Evolutionary conservation across 2,329 filamentous ascomycete genomes (phyloP).

Genomic region (Diplodia mutila): DNA sequence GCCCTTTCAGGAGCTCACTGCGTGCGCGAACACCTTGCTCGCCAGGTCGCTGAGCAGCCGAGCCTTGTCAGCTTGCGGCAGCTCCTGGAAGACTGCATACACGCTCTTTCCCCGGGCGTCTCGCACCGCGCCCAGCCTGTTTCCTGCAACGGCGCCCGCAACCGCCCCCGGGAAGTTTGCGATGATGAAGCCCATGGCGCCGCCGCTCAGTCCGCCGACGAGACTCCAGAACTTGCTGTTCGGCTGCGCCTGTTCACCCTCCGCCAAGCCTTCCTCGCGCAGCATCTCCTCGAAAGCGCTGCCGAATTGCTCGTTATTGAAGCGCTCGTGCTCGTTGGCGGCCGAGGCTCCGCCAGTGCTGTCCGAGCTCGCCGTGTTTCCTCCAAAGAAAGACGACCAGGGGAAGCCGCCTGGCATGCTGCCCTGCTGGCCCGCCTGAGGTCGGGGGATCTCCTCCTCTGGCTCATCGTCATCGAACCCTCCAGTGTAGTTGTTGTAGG

Average conservation of each 20-base stretch:
- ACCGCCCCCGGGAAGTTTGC: conserved; percentile 88
- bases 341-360: conserved; percentile 37
- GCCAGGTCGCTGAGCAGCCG: conserved; percentile 82
- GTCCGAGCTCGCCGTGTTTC: conserved; percentile 31
- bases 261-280: conserved; percentile 68
- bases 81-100: conserved; percentile 85
- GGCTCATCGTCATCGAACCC: conserved; percentile 49
- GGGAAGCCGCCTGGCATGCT: conserved; percentile 58
- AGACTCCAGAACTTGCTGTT: conserved; percentile 85
- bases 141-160: conserved; percentile 89
- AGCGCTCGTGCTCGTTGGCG: conserved; percentile 56
- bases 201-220: conserved; percentile 83
- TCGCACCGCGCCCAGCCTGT: conserved; percentile 83
- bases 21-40: conserved; percentile 81
- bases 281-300: conserved; percentile 62
- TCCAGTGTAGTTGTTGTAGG: conserved; percentile 54
- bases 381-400: conserved; percentile 72
- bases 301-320: conserved; percentile 82
- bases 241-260: conserved; percentile 62
- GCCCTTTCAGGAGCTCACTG: conserved; percentile 51
- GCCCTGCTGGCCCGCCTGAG: conserved; percentile 23
- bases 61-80: conserved; percentile 81
- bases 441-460: conserved; percentile 55
- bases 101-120: conserved; percentile 95
- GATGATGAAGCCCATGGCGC: conserved; percentile 90